A percentile compares a stretch with the other conserved stretches of the same genome.
These are phyloP conservation scores for Tribonema minus DNA, from an alignment of 108 stramenopile species.

Conservation along the genomic window DNA sequence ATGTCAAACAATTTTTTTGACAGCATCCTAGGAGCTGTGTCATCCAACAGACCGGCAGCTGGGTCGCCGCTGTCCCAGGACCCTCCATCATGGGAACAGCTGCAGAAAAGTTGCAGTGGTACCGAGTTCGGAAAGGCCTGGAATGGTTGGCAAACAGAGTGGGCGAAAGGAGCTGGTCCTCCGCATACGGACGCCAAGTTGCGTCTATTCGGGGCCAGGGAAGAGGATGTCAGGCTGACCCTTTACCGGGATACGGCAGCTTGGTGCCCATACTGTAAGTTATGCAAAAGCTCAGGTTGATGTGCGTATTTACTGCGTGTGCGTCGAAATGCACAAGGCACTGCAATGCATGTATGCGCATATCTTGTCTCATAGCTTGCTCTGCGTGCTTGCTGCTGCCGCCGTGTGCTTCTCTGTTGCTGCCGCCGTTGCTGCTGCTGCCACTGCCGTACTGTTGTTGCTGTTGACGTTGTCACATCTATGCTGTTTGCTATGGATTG, in stretches of 20 bases:
- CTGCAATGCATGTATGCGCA: too few species aligned
- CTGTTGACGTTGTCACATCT: too few species aligned
- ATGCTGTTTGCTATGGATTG: too few species aligned
- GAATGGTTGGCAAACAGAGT: not conserved
- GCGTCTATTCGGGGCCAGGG: constrained; percentile 29
- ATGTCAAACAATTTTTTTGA: too few species aligned
- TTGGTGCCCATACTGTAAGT: constrained; percentile 47
- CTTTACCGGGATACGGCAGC: constrained; percentile 51
- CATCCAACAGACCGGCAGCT: not conserved
- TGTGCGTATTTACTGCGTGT: not conserved
- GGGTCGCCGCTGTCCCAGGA: not conserved
- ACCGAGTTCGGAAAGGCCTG: not conserved
- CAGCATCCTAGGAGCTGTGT: too few species aligned
- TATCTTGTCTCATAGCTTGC: too few species aligned
- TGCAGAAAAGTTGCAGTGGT: not conserved
- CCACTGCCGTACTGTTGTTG: too few species aligned
- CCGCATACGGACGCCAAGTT: constrained; percentile 56
- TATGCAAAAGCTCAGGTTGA: not conserved
- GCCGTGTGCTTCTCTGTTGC: too few species aligned
- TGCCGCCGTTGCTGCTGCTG: too few species aligned
- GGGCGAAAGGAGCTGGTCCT: constrained; percentile 36
- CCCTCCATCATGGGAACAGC: not conserved
- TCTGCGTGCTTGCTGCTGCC: too few species aligned
- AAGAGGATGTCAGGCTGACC: constrained; percentile 25
- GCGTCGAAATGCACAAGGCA: too few species aligned